These are phyloP conservation scores for Pseudognaphalium luteoalbum DNA, from an alignment of 129 eudicot species.

Conservation along the genomic window DNA sequence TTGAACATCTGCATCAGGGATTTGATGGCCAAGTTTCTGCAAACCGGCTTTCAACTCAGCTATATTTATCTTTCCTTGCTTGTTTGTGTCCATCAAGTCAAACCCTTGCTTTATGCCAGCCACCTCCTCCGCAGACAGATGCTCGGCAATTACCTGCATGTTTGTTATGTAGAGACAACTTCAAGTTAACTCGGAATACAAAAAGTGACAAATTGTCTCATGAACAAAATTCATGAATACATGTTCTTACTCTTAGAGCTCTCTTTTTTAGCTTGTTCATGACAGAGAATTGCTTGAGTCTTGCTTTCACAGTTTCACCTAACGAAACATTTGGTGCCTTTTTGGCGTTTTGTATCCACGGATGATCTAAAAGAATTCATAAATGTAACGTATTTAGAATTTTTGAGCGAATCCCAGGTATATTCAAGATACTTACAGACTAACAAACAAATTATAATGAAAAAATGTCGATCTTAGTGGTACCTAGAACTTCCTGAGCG, in stretches of 20 bases:
- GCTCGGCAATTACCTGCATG: constrained; percentile 82
- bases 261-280: constrained; percentile 97
- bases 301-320: constrained; percentile 90
- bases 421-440: neutral
- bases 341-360: constrained; percentile 91
- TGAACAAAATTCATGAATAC: neutral
- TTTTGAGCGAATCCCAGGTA: neutral
- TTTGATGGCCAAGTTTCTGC: constrained; percentile 74
- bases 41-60: constrained; percentile 77
- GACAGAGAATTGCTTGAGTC: constrained; percentile 87
- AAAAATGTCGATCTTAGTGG: neutral
- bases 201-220: neutral
- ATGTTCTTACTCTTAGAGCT: constrained; percentile 66
- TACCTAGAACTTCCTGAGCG: constrained; percentile 34
- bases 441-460: neutral
- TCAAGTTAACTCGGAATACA: constrained; percentile 8
- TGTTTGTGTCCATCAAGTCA: constrained; percentile 69
- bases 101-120: constrained; percentile 83
- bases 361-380: constrained; percentile 57
- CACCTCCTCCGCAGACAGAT: constrained; percentile 82
- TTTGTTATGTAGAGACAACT: neutral
- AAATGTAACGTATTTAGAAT: neutral
- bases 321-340: constrained; percentile 92
- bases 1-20: constrained; percentile 71
- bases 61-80: constrained; percentile 73